Evolutionary conservation across 495 filamentous ascomycete genomes (phyloP), one percentile per base, ranked within the genome.

Genomic region (Schizothecium vesticola): DNA sequence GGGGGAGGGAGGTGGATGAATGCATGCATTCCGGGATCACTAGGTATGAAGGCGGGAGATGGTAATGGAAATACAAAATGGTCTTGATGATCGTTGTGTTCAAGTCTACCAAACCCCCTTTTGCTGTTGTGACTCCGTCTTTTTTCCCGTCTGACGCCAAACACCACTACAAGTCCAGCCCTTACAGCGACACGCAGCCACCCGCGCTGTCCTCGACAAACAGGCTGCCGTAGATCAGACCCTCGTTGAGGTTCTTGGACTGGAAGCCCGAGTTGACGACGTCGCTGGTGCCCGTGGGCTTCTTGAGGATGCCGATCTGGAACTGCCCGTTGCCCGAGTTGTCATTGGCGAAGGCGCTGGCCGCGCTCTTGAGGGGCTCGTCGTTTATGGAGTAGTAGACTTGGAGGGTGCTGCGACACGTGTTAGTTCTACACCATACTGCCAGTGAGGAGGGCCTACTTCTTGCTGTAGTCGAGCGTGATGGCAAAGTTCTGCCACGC

Each of bases 401-500:
- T 58, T 81, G 80, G 23, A 87, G 79, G 22, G 84, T 87, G 66
- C 85, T 87, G 31, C 24, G 21, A 0, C 0, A 19, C 0, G 0
- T 29, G 25, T 65, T 22, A 65, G 31, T n/a, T 7, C 12, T 13
- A 26, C 8, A 9, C 0, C 22, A 24, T 0, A 23, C 1, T 13
- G n/a, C 0, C 0, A 29, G 43, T 51, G 29, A n/a, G 28, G 29
- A 26, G 25, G 16, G 70, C 78, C 66, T 71, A 86, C 85, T 85
- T 87, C 69, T 81, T 78, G 22, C 67, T 59, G 62, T 81, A 86
- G 71, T 86, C 79, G 1, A 85, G 73, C n/a, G 80, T 81, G 36
- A 87, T 74, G 58, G 84, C 85, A 80, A 86, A 87, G 75, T 87
- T 87, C 71, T 87, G 85, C 85, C 85, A 87, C 21, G 74, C 78